Percentiles rank a stretch among this genome's conserved stretches.
Evolutionary conservation across 768 basidiomycete species (phyloP).

Genomic region (Infundibulicybe gibba): DNA sequence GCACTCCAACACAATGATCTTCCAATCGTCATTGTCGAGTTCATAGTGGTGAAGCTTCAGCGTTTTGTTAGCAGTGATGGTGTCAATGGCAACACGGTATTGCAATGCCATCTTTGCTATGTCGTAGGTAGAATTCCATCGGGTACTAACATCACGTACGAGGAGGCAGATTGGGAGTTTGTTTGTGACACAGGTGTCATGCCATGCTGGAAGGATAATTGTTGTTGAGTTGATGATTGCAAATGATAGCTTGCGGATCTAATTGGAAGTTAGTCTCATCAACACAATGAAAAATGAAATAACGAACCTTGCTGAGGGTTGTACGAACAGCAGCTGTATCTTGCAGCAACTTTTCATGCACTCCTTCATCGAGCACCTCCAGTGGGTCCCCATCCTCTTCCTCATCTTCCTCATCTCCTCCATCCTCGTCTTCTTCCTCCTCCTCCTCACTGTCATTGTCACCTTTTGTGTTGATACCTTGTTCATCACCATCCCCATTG

Average conservation of each 20-base stretch:
- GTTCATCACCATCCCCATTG: background rate
- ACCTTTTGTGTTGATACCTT: too few species aligned
- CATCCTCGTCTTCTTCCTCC: background rate
- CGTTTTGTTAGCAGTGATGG: background rate
- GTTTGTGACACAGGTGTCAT: conserved; percentile 4
- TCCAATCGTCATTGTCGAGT: conserved; percentile 18
- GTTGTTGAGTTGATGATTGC: too few species aligned
- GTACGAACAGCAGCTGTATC: too few species aligned
- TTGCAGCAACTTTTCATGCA: background rate
- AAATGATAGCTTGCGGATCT: conserved; percentile 16
- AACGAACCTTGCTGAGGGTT: too few species aligned
- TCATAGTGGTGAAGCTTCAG: conserved; percentile 9
- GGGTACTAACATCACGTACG: too few species aligned
- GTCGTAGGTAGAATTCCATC: too few species aligned
- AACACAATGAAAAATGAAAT: background rate
- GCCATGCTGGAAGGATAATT: conserved; percentile 24
- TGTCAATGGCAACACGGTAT: conserved; percentile 20
- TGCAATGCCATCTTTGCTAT: conserved; percentile 17
- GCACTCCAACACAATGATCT: too few species aligned
- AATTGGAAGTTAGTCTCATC: background rate
- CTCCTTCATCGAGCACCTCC: background rate
- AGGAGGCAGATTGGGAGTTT: conserved; percentile 1
- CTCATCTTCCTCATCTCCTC: too few species aligned
- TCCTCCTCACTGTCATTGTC: conserved; percentile 1
- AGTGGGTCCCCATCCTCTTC: too few species aligned